Conservation (phyloP, 495 filamentous ascomycete genomes). For the Mytilinidion resinicola region DNA sequence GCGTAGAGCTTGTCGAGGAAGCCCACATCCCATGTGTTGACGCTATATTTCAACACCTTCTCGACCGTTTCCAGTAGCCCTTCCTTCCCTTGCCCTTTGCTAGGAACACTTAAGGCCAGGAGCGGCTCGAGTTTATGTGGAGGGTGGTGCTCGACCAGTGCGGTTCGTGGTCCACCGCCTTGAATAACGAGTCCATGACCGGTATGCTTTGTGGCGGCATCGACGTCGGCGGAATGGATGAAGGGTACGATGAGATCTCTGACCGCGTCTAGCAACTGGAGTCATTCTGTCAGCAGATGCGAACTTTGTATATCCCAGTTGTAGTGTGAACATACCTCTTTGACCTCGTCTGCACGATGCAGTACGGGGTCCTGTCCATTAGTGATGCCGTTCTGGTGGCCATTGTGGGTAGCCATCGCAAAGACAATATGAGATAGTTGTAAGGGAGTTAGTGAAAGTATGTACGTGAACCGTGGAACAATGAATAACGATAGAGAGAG, state of each 20-base stretch:
- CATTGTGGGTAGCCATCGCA: not conserved
- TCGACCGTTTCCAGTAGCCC: conserved; percentile 61
- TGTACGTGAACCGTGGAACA: no score
- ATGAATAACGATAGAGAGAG: no score
- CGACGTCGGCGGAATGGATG: conserved; percentile 67
- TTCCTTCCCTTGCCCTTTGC: conserved; percentile 58
- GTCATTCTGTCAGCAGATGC: not conserved
- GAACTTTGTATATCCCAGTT: no score
- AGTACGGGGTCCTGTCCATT: conserved; percentile 24
- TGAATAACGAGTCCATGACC: conserved; percentile 49
- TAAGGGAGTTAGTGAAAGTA: no score
- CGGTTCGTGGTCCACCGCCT: conserved; percentile 46
- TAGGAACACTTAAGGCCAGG: conserved; percentile 60
- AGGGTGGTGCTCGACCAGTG: conserved; percentile 61
- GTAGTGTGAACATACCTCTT: conserved; percentile 40
- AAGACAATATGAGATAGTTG: no score
- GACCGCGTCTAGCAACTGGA: conserved; percentile 65
- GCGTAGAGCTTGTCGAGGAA: conserved; percentile 92
- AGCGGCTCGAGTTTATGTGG: conserved; percentile 62
- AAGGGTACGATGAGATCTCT: conserved; percentile 72
- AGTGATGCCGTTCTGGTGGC: not conserved
- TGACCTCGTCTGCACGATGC: conserved; percentile 47
- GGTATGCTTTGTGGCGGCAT: conserved; percentile 44
- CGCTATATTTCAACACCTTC: conserved; percentile 68
- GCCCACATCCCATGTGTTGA: conserved; percentile 95